phyloP scores from a whole-genome alignment of 257 asterid species.

The Solanum dulcamara region DNA sequence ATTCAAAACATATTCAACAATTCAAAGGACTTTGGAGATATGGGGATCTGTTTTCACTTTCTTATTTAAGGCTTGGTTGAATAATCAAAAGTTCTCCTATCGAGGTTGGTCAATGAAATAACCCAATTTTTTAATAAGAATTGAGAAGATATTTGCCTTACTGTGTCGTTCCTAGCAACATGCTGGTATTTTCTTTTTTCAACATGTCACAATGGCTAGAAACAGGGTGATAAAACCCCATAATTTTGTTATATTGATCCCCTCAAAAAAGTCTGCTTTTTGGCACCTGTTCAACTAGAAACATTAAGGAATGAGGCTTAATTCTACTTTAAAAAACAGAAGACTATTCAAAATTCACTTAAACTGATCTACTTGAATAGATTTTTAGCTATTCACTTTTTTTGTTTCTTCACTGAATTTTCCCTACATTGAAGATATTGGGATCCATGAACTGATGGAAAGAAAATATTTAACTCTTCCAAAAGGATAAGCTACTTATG shows the following conservation, averaged over 20 bases:
- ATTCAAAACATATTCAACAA: slow-evolving; percentile 87
- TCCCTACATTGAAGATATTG: background rate
- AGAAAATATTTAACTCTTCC: background rate
- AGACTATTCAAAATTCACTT: background rate
- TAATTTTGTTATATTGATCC: background rate
- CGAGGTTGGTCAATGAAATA: slow-evolving; percentile 45
- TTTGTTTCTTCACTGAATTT: background rate
- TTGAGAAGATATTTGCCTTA: background rate
- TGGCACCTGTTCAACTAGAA: background rate
- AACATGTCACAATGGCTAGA: background rate
- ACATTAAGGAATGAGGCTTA: background rate
- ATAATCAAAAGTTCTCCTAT: slow-evolving; percentile 75
- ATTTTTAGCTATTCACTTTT: background rate
- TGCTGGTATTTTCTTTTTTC: background rate
- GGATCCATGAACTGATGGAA: background rate
- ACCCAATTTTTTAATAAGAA: background rate
- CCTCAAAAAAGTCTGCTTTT: background rate
- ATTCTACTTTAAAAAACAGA: background rate
- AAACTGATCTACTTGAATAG: background rate
- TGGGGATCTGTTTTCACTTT: slow-evolving; percentile 92
- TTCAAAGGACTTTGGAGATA: slow-evolving; percentile 90
- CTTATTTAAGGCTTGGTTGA: slow-evolving; percentile 75
- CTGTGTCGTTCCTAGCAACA: background rate
- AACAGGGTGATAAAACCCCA: background rate
- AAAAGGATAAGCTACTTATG: background rate